These are phyloP conservation scores for Trichoderma oligosporum DNA, from an alignment of 2,329 filamentous ascomycete genomes.

Conservation along the genomic window DNA sequence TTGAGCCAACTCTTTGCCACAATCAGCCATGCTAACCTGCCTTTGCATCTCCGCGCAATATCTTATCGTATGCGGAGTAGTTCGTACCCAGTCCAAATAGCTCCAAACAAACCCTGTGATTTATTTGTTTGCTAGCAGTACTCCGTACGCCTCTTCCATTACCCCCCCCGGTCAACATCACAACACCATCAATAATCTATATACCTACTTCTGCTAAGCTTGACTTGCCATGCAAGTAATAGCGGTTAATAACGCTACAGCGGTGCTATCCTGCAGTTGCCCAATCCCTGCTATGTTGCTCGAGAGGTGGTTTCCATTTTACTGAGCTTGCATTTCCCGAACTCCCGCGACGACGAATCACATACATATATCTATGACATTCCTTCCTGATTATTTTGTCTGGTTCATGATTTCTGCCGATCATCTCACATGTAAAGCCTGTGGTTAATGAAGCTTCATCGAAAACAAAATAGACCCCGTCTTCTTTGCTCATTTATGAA, in stretches of 20 bases:
- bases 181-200: no score
- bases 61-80: no score
- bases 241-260: neutral
- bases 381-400: neutral
- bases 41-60: no score
- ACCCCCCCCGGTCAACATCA: neutral
- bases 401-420: neutral
- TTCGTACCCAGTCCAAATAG: no score
- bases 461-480: neutral
- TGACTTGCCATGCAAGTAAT: neutral
- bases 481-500: neutral
- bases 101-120: no score
- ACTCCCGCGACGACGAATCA: neutral
- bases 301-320: neutral
- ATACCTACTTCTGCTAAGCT: conserved; percentile 1
- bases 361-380: conserved; percentile 6
- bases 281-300: conserved; percentile 1
- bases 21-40: no score
- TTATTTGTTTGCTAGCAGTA: no score
- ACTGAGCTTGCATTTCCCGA: neutral
- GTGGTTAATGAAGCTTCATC: neutral
- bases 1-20: no score
- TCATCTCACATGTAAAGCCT: neutral
- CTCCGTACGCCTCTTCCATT: no score
- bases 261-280: neutral